A percentile compares a stretch with the other conserved stretches of the same genome.
These are phyloP conservation scores for Trametes sp. DNA, from an alignment of 1,284 basidiomycete genomes.

Conservation along the genomic window DNA sequence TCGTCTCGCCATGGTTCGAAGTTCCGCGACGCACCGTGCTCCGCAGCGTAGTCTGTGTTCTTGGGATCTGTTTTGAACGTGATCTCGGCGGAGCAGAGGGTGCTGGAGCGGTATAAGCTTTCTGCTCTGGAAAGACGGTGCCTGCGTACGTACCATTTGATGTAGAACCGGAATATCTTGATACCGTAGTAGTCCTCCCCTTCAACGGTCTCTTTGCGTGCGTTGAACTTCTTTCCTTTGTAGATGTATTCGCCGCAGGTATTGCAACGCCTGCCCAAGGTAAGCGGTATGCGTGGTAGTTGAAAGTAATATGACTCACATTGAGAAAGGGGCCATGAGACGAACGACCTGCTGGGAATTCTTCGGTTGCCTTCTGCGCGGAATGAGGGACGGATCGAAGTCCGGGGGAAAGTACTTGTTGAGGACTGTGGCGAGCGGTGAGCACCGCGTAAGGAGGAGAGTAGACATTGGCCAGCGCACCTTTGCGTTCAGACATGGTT, in stretches of 20 bases:
- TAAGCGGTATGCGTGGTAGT: constrained; percentile 14
- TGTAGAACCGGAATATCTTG: constrained; percentile 91
- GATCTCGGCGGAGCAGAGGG: constrained; percentile 95
- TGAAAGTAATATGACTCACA: constrained; percentile 58
- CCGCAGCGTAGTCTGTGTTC: constrained; percentile 93
- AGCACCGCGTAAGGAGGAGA: background rate
- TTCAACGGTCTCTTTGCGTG: constrained; percentile 96
- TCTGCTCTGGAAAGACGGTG: background rate
- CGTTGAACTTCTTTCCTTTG: constrained; percentile 99
- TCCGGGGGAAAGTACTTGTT: constrained; percentile 95
- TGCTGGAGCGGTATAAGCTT: constrained; percentile 52
- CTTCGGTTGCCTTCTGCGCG: constrained; percentile 86
- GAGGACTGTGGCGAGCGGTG: constrained; percentile 59
- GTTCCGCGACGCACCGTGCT: constrained; percentile 94
- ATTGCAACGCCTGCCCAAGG: constrained; percentile 76
- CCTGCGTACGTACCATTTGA: constrained; percentile 68
- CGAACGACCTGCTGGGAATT: constrained; percentile 96
- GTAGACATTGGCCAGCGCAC: constrained; percentile 42
- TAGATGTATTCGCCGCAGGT: constrained; percentile 98
- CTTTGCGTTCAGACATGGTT: constrained; percentile 90
- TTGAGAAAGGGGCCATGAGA: constrained; percentile 99
- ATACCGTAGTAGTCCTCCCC: constrained; percentile 99
- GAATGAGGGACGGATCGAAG: constrained; percentile 98
- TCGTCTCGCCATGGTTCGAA: constrained; percentile 94
- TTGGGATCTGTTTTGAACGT: constrained; percentile 99